phyloP scores from a whole-genome alignment of 768 basidiomycete genomes.

The Pulveroboletus frians region DNA sequence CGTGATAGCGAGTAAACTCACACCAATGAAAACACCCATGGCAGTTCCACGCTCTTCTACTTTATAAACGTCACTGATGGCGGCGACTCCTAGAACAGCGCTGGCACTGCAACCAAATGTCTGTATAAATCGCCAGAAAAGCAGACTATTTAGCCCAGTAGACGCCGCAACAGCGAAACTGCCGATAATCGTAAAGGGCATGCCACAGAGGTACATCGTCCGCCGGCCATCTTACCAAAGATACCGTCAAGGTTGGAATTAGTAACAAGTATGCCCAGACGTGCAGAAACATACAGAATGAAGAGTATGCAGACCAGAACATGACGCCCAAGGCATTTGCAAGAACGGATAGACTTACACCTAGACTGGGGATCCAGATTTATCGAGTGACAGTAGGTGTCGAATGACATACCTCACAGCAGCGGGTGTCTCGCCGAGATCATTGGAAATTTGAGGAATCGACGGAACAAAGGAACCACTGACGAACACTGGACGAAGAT shows the following conservation, averaged over 20 bases:
- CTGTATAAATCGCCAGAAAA: slow-evolving; percentile 62
- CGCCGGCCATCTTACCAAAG: slow-evolving; percentile 54
- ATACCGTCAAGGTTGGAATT: not conserved
- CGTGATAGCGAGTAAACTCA: slow-evolving; percentile 19
- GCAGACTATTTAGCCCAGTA: slow-evolving; percentile 37
- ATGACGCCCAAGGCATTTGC: slow-evolving; percentile 43
- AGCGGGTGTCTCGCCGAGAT: slow-evolving; percentile 52
- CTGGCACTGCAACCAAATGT: slow-evolving; percentile 58
- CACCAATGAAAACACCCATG: slow-evolving; percentile 55
- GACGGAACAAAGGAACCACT: slow-evolving; percentile 67
- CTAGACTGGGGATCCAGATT: slow-evolving; percentile 30
- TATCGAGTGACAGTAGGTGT: not conserved
- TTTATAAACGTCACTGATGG: slow-evolving; percentile 63
- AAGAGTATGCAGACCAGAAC: slow-evolving; percentile 47
- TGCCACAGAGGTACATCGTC: slow-evolving; percentile 50
- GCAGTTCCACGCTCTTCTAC: slow-evolving; percentile 57
- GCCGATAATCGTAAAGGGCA: slow-evolving; percentile 55
- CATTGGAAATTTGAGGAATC: slow-evolving; percentile 66
- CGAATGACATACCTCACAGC: slow-evolving; percentile 47
- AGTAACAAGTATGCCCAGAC: not conserved
- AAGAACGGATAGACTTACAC: slow-evolving; percentile 48
- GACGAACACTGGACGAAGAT: slow-evolving; percentile 51
- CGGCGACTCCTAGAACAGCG: slow-evolving; percentile 51
- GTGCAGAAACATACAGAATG: slow-evolving; percentile 39
- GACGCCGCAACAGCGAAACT: slow-evolving; percentile 57